Base-by-base conservation (phyloP, 768 basidiomycete species). In the Calvatia gigantea region DNA sequence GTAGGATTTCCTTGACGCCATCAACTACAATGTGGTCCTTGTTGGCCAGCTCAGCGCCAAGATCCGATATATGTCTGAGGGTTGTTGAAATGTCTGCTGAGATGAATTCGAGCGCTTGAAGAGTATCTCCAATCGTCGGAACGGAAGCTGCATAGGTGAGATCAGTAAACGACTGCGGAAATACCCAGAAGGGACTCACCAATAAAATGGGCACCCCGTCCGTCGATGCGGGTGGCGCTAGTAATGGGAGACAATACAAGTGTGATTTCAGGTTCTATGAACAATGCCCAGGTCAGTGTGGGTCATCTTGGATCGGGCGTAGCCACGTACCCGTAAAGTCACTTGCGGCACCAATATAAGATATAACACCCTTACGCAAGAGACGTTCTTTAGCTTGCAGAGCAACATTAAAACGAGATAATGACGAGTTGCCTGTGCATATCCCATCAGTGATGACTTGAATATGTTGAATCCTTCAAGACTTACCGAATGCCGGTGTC, bases 61-160 rank as follows among this genome's bases (percentile, higher is more conserved):
- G 71, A 61, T 85, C 84, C 2, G 76, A 70, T 28, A 91, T 86
- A 58, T 89, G 84, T 57, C 84, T 83, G 56, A 91, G 66, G 1
- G 76, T 82, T 28, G 75, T 75, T 0, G 78, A 66, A 2, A 95
- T 79, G 58, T 87, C 84, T 6, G 73, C 75, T 51, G 81, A 80
- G 2, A 92, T 75, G 41, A 79, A 75, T 33, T 81, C 79, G 41
- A 92, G 71, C 0, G 86, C 82, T 48, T 86, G 82, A 21, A 91
- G 76, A 2, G 84, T 80, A 62, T 91, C 86, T 2, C 88, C 87
- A 2, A 93, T 73, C 0, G 86, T 88, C 8, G 91, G 91, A 15
- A 89, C 79, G 6, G 87, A 87, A 1, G 86, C 91, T 89, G 58
- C 7, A 56, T 54, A 51, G 56, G 25, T 23, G 9, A 39, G 14